These are phyloP conservation scores for Beauveria varroae DNA, from an alignment of 2,329 filamentous ascomycete genomes.

Conservation along the genomic window DNA sequence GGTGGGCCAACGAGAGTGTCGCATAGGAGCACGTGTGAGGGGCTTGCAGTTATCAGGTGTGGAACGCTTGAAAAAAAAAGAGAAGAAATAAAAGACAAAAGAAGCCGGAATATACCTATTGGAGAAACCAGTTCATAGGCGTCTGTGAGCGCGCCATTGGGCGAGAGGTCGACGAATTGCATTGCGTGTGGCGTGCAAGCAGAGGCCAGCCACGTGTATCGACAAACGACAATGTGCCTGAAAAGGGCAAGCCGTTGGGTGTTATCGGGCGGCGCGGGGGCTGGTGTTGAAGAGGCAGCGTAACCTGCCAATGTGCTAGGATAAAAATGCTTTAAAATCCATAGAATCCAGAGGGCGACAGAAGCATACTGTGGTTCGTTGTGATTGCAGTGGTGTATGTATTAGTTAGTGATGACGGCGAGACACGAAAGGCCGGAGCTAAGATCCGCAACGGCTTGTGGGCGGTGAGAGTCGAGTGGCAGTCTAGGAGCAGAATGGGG, in stretches of 20 bases:
- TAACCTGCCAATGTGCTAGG: not conserved
- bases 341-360: not conserved
- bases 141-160: not conserved
- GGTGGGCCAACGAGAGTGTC: not conserved
- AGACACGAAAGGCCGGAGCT: not conserved
- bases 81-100: not conserved
- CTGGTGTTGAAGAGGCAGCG: not conserved
- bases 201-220: not conserved
- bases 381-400: not conserved
- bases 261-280: not conserved
- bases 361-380: not conserved
- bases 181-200: not conserved
- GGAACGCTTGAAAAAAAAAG: not conserved
- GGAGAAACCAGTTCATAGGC: slow-evolving; percentile 8
- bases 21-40: not conserved
- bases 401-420: not conserved
- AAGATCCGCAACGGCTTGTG: not conserved
- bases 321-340: not conserved
- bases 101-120: not conserved
- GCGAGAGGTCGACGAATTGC: not conserved
- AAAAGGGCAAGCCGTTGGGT: slow-evolving; percentile 6
- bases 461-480: not conserved
- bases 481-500: not conserved
- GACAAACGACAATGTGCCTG: not conserved
- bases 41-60: not conserved